These are phyloP conservation scores for Tetrastigma voinierianum DNA, from an alignment of 164 flowering plant genomes.

Conservation along the genomic window DNA sequence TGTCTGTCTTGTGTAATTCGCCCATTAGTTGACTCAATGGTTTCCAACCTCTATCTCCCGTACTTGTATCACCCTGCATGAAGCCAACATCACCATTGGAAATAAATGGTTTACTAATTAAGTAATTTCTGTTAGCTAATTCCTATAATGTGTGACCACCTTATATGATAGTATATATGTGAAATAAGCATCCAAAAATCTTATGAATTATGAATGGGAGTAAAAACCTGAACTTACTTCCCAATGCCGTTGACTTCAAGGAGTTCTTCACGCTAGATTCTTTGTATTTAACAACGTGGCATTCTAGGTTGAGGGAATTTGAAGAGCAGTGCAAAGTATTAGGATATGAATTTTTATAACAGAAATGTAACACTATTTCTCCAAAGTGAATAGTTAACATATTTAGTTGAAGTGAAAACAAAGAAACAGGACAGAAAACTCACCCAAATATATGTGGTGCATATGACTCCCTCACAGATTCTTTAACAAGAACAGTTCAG, in stretches of 20 bases:
- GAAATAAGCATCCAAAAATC: no score
- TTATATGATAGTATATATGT: no score
- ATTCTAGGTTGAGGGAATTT: conserved; percentile 50
- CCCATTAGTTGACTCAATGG: conserved; percentile 62
- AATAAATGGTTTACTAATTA: not conserved
- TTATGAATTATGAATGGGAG: no score
- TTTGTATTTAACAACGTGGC: conserved; percentile 59
- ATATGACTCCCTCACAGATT: conserved; percentile 68
- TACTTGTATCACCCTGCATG: conserved; percentile 64
- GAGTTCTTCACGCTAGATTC: conserved; percentile 71
- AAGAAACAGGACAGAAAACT: conserved; percentile 11
- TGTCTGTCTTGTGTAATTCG: conserved; percentile 43
- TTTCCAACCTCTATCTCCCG: conserved; percentile 61
- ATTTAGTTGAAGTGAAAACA: not conserved
- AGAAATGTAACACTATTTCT: no score
- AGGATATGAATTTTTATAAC: not conserved
- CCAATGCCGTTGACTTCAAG: conserved; percentile 83
- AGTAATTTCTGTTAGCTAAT: no score
- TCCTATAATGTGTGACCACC: no score
- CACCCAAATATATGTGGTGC: conserved; percentile 78
- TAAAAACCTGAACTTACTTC: conserved; percentile 90
- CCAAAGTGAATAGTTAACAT: no score
- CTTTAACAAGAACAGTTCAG: conserved; percentile 64
- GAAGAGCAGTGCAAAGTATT: conserved; percentile 3
- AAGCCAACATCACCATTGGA: not conserved